Evolutionary conservation across 2,329 filamentous ascomycete species (phyloP), one percentile per base, ranked within the genome.

Genomic region (Ophiostoma ips): DNA sequence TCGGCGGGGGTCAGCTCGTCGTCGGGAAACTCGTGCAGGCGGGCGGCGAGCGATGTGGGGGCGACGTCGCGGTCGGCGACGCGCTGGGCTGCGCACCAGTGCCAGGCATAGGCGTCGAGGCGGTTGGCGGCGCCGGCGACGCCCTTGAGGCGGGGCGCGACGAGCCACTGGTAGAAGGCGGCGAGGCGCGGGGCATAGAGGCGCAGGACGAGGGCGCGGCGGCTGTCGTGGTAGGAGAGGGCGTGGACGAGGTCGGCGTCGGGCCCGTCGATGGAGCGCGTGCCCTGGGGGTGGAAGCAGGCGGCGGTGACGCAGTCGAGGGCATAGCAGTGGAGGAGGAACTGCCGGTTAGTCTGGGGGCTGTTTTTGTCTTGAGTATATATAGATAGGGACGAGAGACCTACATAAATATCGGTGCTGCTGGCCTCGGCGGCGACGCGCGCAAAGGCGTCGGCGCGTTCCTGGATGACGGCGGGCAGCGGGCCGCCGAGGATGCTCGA

Each of bases 281-380:
- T 53, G 13, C 52, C 52, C 18, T 53, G 46, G 3, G 52, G 52
- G 5, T 48, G 38, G 16, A 53, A 53, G 21, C 48, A 46, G 10
- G 50, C 33, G 11, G 49, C 52, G 8, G 48, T 41, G 11, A 53
- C 52, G 15, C 52, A 53, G 49, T 53, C 52, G 12, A 51, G 52
- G 1, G 52, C 52, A 19, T 51, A 53, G 46, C 52, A 53, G 41
- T 51, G 49, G 16, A 53, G 52, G 15, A 53, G 38, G 21, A 41
- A 41, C 31, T 81, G 84, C 10, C 81, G 62, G 63, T 40, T 16
- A 40, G 37, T 21, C 16, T 19, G 18, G 5, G 11, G 18, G 5
- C 19, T 21, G 6, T 19, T 5, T 11, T 4, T 40, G 18, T 13
- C 37, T 21, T 12, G 18, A 24, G 11, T 40, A 21, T 19, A 16